Base-by-base conservation (phyloP, 345 rosid genomes). In the Cardamine resedifolia region DNA sequence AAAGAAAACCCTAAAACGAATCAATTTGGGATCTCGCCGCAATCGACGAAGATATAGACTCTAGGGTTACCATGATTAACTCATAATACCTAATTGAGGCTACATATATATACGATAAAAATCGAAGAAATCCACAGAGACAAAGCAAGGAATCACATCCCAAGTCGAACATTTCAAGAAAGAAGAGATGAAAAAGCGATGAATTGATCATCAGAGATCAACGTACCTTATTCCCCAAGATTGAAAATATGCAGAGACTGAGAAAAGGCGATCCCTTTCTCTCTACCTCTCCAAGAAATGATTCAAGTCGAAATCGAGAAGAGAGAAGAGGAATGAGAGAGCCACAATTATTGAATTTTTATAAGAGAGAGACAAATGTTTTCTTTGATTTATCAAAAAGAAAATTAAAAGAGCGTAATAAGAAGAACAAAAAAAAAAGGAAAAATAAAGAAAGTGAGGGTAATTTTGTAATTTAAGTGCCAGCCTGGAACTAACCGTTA, bases 401-500 rank as follows among this genome's bases (percentile, higher is more conserved):
- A n/a, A n/a, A n/a, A n/a, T n/a, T n/a, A n/a, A n/a, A n/a, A n/a
- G n/a, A n/a, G n/a, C n/a, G n/a, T n/a, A n/a, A n/a, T n/a, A n/a
- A n/a, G n/a, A n/a, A n/a, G 16, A 10, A 1, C 10, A 28, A 20
- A 11, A 0, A 39, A 28, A 28, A 7, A 0, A 14, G 21, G 53
- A 12, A 41, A 43, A 11, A 0, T 1, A n/a, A n/a, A n/a, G n/a
- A n/a, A n/a, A n/a, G n/a, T 7, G 5, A 7, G 78, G 51, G 62
- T 38, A 74, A 0, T 49, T 27, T 49, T 0, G 74, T 75, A 44
- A 66, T 8, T 68, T 21, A 1, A 3, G 0, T 21, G 73, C 53
- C 79, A 76, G 79, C 1, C 71, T 70, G 79, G 75, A 56, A 70
- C 48, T 38, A 66, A 70, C 79, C 79, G 79, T 76, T 76, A 49